A percentile compares a stretch with the other conserved stretches of the same genome.
These are phyloP conservation scores for Alternaria triticina DNA, from an alignment of 2,329 filamentous ascomycete species.

Conservation along the genomic window DNA sequence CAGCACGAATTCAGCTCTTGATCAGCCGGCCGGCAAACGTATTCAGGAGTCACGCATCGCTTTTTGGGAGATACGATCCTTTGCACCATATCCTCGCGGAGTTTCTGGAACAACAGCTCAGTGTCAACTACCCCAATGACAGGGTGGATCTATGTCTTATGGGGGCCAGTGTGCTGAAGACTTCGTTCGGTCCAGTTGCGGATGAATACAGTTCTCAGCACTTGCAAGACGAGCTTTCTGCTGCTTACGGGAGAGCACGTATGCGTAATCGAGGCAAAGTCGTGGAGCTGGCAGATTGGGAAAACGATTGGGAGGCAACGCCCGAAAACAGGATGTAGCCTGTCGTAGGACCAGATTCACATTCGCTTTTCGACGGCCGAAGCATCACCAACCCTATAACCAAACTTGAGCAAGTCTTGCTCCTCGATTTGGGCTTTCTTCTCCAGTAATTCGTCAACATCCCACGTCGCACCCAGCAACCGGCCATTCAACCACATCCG, in stretches of 20 bases:
- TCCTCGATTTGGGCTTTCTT: slow-evolving; percentile 29
- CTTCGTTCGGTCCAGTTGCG: background rate
- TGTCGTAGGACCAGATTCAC: background rate
- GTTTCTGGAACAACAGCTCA: too few species aligned
- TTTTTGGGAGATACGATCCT: too few species aligned
- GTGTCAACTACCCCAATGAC: too few species aligned
- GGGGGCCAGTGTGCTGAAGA: background rate
- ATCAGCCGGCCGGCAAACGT: too few species aligned
- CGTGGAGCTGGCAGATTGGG: background rate
- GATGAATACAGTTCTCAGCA: background rate
- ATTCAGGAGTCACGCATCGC: too few species aligned
- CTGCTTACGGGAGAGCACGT: background rate
- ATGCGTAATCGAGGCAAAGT: background rate
- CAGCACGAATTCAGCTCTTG: too few species aligned
- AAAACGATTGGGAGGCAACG: background rate
- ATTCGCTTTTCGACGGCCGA: background rate
- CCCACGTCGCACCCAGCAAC: slow-evolving; percentile 38
- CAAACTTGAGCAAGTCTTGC: slow-evolving; percentile 38
- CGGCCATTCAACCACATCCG: slow-evolving; percentile 41
- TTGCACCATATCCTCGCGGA: too few species aligned
- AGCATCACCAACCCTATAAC: slow-evolving; percentile 21
- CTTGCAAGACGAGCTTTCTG: background rate
- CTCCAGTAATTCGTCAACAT: slow-evolving; percentile 34
- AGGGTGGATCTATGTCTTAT: too few species aligned
- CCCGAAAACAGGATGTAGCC: background rate